Base-by-base conservation (phyloP, 495 filamentous ascomycete genomes). In the Elaphomyces granulatus region DNA sequence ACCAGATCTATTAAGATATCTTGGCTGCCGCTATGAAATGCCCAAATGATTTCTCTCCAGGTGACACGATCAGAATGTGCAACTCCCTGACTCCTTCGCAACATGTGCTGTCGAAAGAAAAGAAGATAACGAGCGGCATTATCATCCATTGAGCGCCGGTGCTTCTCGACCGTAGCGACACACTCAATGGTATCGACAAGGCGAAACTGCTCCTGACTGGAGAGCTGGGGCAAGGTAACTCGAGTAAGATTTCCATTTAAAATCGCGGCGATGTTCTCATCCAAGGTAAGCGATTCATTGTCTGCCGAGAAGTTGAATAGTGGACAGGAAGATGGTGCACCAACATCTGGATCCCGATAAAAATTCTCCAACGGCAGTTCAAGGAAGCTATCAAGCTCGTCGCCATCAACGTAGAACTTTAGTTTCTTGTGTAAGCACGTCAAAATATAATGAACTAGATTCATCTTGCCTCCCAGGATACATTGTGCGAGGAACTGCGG, bases 21-120 rank as follows among this genome's bases (percentile, higher is more conserved):
- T 57, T 99, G 90, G 40, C 83, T 94, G 10, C 61, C 70, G 45
- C 85, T 93, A 56, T 95, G 86, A 47, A 80, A 88, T 15, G 88
- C 92, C 87, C 88, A 96, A 35, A 81, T 79, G 42, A 94, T 88
- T 50, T 95, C 88, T 55, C 92, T 69, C 84, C 87, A 99, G 3
- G 82, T 81, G 46, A 95, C 75, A 15, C 74, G 67, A 4, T 77
- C 72, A 52, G 75, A 76, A 46, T 71, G 73, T 6, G 73, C 54
- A 14, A 67, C 51, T n/a, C 63, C 64, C 50, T 77, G 70, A 19
- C 69, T 66, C 56, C 71, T 79, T 20, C 78, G 71, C 26, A 96
- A 63, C 40, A 77, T 79, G 53, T 90, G 78, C 45, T 93, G 84
- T 12, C 83, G 71, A 63, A 92, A 93, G 56, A 90, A 92, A 17